Base-by-base conservation (phyloP, 73 alveolate species). In the Paramecium sexaurelia region DNA sequence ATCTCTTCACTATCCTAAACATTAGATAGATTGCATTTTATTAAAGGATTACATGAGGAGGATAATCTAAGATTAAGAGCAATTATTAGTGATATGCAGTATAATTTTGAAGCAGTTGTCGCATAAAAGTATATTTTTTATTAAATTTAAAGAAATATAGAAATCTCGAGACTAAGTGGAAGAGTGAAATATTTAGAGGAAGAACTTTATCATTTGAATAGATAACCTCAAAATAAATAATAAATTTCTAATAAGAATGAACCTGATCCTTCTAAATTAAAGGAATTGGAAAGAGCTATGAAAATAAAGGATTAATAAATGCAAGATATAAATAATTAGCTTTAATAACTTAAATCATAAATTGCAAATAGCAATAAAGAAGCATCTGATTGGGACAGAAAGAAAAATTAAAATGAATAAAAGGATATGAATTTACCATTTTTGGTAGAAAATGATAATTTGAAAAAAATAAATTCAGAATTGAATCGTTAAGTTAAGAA, bases 21-120 rank as follows among this genome's bases (percentile, higher is more conserved):
- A n/a, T 71, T 71, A 37, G 90, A 78, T 78, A 78, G 73, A 78
- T 41, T 78, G 13, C 40, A 78, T 78, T 78, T 78, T 43, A 40
- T 78, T 20, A 78, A 78, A 24, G 68, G 73, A 40, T 43, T 78
- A 78, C 90, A 78, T 78, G 90, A 78, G 17, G 90, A 78, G 24
- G 90, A 78, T 43, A 78, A 78, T 45, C 24, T 78, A 40, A 78
- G 90, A 78, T 78, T 78, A 24, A 37, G 90, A 40, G 90, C 90
- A 0, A 39, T 78, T 7, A 78, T 78, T 6, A 78, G 75, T 7
- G 90, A 78, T 78, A 78, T 78, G 90, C 39, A 78, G 22, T 78
- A 78, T 19, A 78, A 45, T 78, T 78, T 78, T 45, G 90, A 78
- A 78, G 43, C 90, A 4, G 90, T 78, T 10, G 47, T 78, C 8